These are phyloP conservation scores for Penicillium sclerotigenum DNA, from an alignment of 2,329 filamentous ascomycete species.

Conservation along the genomic window DNA sequence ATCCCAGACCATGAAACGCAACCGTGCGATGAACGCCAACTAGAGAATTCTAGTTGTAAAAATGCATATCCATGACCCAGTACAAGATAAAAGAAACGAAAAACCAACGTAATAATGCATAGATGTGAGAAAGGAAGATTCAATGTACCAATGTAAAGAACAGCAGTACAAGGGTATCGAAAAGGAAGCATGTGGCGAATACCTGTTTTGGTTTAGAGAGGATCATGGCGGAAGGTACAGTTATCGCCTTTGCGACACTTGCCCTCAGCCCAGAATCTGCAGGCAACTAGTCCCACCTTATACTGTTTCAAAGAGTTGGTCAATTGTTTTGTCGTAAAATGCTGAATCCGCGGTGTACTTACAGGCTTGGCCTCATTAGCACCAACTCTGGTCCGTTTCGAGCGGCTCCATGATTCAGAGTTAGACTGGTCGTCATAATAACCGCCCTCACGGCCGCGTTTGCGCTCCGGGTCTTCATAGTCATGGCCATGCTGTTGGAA, in stretches of 20 bases:
- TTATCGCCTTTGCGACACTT: slow-evolving; percentile 53
- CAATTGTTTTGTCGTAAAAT: neutral
- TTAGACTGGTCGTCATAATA: slow-evolving; percentile 35
- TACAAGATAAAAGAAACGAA: slow-evolving; percentile 4
- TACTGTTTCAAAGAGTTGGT: slow-evolving; percentile 25
- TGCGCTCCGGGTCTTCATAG: slow-evolving; percentile 44
- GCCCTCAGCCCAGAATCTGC: slow-evolving; percentile 54
- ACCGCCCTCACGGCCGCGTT: slow-evolving; percentile 36
- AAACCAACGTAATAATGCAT: slow-evolving; percentile 6
- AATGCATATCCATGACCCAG: slow-evolving; percentile 6
- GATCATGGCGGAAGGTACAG: slow-evolving; percentile 52
- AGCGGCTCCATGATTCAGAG: slow-evolving; percentile 25
- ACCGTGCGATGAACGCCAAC: slow-evolving; percentile 8
- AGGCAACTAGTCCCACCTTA: slow-evolving; percentile 47
- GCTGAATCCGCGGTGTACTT: slow-evolving; percentile 29
- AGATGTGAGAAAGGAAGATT: neutral
- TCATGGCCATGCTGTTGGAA: slow-evolving; percentile 14
- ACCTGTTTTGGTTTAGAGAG: neutral
- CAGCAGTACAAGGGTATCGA: neutral
- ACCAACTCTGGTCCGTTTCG: slow-evolving; percentile 33
- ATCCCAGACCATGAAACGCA: slow-evolving; percentile 3
- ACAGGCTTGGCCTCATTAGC: neutral
- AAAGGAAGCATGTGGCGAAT: neutral
- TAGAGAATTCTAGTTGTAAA: slow-evolving; percentile 6
- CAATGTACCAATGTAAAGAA: neutral